phyloP scores from a whole-genome alignment of 2,329 filamentous ascomycete genomes.

The Thelonectria discophora region DNA sequence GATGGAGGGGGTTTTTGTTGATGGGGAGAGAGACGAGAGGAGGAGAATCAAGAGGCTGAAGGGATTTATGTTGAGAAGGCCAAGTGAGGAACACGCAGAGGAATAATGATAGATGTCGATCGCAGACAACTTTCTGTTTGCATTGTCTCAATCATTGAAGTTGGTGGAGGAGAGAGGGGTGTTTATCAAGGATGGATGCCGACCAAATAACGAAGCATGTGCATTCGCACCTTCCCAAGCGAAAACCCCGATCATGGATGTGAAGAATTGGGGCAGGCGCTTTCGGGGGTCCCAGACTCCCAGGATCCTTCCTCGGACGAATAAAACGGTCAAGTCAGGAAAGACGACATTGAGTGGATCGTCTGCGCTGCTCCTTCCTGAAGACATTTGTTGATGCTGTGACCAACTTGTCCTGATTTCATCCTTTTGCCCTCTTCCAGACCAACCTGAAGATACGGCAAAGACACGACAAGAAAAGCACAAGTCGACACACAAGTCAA shows the following conservation, averaged over 20 bases:
- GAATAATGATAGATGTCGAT: background rate
- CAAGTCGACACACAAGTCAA: background rate
- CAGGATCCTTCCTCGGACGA: background rate
- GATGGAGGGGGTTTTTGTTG: background rate
- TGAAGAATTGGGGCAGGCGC: background rate
- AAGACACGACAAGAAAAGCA: no score
- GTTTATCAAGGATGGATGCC: no score
- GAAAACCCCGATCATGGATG: background rate
- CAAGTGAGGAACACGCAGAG: background rate
- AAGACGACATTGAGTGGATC: constrained; percentile 6
- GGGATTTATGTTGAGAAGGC: background rate
- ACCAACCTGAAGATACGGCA: no score
- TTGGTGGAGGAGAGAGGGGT: no score
- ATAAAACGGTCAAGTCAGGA: background rate
- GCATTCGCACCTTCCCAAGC: background rate
- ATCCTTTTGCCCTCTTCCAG: no score
- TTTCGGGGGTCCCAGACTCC: background rate
- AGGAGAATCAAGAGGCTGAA: background rate
- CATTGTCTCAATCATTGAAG: no score
- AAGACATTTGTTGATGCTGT: no score
- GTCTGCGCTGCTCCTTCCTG: constrained; percentile 10
- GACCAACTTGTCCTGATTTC: no score
- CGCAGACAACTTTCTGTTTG: background rate
- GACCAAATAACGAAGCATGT: background rate
- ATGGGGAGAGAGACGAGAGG: background rate